Conservation (phyloP, 2,329 filamentous ascomycete species). For the Penicillium hesseltinei region DNA sequence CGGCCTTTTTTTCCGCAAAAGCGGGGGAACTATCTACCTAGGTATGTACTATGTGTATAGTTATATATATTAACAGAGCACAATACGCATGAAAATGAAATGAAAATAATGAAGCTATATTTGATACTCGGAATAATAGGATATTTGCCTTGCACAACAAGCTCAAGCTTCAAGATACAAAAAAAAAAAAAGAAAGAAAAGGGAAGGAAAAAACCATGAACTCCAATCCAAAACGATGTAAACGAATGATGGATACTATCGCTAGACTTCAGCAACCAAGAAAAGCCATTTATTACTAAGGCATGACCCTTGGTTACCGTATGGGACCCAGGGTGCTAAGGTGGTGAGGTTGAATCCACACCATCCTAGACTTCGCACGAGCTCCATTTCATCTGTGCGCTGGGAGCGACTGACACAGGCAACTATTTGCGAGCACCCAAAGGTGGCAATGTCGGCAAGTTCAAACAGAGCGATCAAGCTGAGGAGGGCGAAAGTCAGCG, state of each 20-base stretch:
- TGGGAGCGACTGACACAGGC: slow-evolving; percentile 76
- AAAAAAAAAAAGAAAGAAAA: neutral
- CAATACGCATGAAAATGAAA: neutral
- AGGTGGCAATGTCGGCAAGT: slow-evolving; percentile 68
- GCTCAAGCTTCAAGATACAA: neutral
- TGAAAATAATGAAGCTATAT: neutral
- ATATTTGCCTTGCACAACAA: neutral
- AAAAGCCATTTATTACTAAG: slow-evolving; percentile 81
- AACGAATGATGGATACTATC: neutral
- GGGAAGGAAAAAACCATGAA: neutral
- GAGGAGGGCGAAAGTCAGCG: slow-evolving; percentile 8
- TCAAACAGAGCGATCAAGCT: slow-evolving; percentile 89
- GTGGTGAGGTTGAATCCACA: slow-evolving; percentile 85
- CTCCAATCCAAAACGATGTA: neutral
- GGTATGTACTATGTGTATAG: neutral
- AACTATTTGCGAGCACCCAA: slow-evolving; percentile 74
- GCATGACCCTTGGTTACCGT: slow-evolving; percentile 56
- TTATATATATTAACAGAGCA: neutral
- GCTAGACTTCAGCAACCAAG: slow-evolving; percentile 79
- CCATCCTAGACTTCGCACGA: slow-evolving; percentile 82
- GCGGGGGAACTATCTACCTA: no score
- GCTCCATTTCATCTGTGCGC: slow-evolving; percentile 60
- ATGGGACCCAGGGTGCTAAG: slow-evolving; percentile 66
- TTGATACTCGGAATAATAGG: neutral
- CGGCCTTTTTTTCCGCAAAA: neutral